Base-by-base conservation (phyloP, 164 flowering plant species). In the Berberis vulgaris region DNA sequence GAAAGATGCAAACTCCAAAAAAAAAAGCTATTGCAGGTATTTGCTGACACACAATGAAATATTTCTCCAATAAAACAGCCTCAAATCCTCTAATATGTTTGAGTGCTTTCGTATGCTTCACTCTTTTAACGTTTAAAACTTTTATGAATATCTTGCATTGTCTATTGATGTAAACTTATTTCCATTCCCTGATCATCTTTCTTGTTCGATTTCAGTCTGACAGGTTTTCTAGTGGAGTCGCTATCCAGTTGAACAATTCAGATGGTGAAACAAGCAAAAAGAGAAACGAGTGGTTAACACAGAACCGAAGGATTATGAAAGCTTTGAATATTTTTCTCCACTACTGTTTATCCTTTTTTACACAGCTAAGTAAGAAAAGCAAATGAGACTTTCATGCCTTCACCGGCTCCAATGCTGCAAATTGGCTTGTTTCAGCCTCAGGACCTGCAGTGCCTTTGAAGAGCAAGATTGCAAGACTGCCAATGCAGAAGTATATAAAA, bases 381-480 rank as follows among this genome's bases (percentile, higher is more conserved):
- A 13, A 55, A 8, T 6, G n/a, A 63, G 54, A 54, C 13, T 26
- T 13, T 76, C 67, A 75, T 8, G 77, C 78, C 68, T 75, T 71
- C 11, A 74, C 62, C 1, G 77, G 6, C 60, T 79, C 84, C 60
- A 78, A 64, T 7, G 80, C 41, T 3, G 76, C 6, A 50, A 76
- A 57, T 7, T 52, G 73, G 57, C 61, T 61, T 1, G 64, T 65
- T 60, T 72, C 77, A 7, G 57, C 55, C 43, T 73, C 75, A 11
- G 71, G 74, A 54, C 64, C 81, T 0, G 78, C 71, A 1, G 86
- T 75, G 4, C 90, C 96, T 69, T 68, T 79, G 70, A 91, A 91
- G 67, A 88, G 90, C 77, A 87, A 67, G 74, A 89, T 77, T 0
- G 90, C 76, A 45, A 91, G 88, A 70, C 86, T 89, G 11, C 89